Conservation (phyloP, 495 filamentous ascomycete species). For the Hypoxylon cercidicola region DNA sequence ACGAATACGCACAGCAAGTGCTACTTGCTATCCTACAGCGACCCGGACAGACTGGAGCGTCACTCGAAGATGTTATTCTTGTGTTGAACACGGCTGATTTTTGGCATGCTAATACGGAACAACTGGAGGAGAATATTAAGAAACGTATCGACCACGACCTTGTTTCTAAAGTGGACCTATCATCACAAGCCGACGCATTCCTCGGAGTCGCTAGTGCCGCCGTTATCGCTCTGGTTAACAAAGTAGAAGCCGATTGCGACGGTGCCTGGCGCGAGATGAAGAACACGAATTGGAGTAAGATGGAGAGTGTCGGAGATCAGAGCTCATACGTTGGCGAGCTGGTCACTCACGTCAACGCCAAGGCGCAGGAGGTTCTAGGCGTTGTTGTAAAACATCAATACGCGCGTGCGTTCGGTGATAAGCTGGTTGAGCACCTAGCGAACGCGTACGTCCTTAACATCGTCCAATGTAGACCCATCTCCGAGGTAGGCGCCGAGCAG, state of each 20-base stretch:
- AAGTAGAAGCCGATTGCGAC: slow-evolving; percentile 83
- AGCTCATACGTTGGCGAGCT: slow-evolving; percentile 90
- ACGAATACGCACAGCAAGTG: slow-evolving; percentile 95
- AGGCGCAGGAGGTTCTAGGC: slow-evolving; percentile 75
- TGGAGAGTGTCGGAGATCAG: slow-evolving; percentile 95
- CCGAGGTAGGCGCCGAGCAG: slow-evolving; percentile 96
- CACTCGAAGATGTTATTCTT: slow-evolving; percentile 79
- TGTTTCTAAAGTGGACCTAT: slow-evolving; percentile 80
- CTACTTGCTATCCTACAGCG: slow-evolving; percentile 80
- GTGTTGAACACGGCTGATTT: slow-evolving; percentile 98
- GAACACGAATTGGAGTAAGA: slow-evolving; percentile 92
- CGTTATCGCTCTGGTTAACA: slow-evolving; percentile 82
- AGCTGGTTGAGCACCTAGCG: slow-evolving; percentile 85
- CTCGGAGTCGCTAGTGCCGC: slow-evolving; percentile 93
- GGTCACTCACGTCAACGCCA: slow-evolving; percentile 73
- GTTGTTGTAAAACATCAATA: slow-evolving; percentile 93
- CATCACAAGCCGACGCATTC: slow-evolving; percentile 92
- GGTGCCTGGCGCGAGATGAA: slow-evolving; percentile 96
- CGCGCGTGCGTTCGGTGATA: slow-evolving; percentile 92
- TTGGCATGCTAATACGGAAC: slow-evolving; percentile 91
- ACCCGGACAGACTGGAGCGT: slow-evolving; percentile 66
- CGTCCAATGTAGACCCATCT: slow-evolving; percentile 87
- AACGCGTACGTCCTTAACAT: slow-evolving; percentile 83
- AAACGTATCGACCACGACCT: slow-evolving; percentile 83
- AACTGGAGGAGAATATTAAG: slow-evolving; percentile 95